These are phyloP conservation scores for Aschersonia sp. DNA, from an alignment of 2,329 filamentous ascomycete species.

Conservation along the genomic window DNA sequence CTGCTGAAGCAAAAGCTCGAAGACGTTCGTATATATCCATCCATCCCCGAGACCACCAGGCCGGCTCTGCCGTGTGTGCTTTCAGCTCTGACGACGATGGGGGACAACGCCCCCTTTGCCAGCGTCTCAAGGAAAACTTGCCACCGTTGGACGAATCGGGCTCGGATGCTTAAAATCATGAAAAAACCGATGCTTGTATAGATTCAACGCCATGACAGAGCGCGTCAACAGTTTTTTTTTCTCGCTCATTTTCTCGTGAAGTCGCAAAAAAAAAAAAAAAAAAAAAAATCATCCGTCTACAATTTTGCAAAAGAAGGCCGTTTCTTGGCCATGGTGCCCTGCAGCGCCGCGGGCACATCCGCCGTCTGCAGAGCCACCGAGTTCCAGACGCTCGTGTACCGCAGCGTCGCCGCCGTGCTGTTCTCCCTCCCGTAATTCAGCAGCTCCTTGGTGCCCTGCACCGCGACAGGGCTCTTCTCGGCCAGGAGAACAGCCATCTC, in stretches of 20 bases:
- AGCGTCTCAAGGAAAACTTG: slow-evolving; percentile 37
- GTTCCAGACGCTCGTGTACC: slow-evolving; percentile 84
- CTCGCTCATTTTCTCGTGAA: not conserved
- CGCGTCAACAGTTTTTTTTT: not conserved
- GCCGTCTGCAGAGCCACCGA: slow-evolving; percentile 64
- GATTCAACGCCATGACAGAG: too few species aligned
- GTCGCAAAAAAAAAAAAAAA: too few species aligned
- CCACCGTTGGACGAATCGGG: slow-evolving; percentile 36
- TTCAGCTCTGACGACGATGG: not conserved
- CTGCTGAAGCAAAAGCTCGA: slow-evolving; percentile 55
- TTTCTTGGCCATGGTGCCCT: slow-evolving; percentile 63
- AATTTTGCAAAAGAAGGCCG: slow-evolving; percentile 78
- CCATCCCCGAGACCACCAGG: not conserved
- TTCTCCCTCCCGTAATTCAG: slow-evolving; percentile 72
- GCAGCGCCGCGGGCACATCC: slow-evolving; percentile 60
- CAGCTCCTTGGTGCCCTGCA: slow-evolving; percentile 77
- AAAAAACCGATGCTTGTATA: not conserved
- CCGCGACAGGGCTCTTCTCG: slow-evolving; percentile 73
- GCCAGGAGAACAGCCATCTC: slow-evolving; percentile 52
- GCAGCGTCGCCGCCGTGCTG: slow-evolving; percentile 60
- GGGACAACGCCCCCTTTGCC: not conserved
- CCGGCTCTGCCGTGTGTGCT: not conserved
- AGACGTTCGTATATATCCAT: slow-evolving; percentile 31
- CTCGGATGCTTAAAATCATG: slow-evolving; percentile 20
- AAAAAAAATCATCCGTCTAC: slow-evolving; percentile 20